phyloP scores from a whole-genome alignment of 768 basidiomycete genomes.

The Cyclocybe aegerita region DNA sequence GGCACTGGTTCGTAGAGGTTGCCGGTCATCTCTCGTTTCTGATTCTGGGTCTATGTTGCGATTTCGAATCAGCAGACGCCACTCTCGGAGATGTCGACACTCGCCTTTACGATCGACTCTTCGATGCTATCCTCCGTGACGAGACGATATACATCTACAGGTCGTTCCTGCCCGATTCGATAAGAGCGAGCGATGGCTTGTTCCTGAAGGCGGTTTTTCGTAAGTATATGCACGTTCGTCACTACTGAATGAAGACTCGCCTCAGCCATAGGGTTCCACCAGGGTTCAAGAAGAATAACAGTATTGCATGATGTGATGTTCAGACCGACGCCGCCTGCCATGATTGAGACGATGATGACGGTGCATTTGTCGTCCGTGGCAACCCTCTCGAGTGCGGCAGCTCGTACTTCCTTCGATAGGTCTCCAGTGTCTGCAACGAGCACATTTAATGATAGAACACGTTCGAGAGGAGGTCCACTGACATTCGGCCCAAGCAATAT shows the following conservation, averaged over 20 bases:
- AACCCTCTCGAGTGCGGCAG: conserved; percentile 7
- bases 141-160: conserved; percentile 14
- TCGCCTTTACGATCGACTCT: conserved; percentile 24
- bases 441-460: not conserved
- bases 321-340: conserved; percentile 16
- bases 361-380: conserved; percentile 7
- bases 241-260: conserved; percentile 1
- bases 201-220: conserved; percentile 8
- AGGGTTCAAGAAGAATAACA: conserved; percentile 22
- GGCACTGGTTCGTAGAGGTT: not conserved
- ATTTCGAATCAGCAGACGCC: too few species aligned
- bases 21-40: not conserved
- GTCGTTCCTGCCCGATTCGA: conserved; percentile 15
- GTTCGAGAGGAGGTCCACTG: not conserved
- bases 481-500: conserved; percentile 8
- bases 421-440: conserved; percentile 10
- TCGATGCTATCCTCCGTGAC: conserved; percentile 16
- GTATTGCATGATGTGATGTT: conserved; percentile 20
- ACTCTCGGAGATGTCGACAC: not conserved
- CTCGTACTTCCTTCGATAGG: conserved; percentile 3
- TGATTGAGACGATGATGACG: conserved; percentile 16
- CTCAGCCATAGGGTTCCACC: conserved; percentile 25
- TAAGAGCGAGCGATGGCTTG: conserved; percentile 19
- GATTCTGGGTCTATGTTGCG: not conserved
- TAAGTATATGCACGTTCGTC: not conserved